A percentile compares a stretch with the other conserved stretches of the same genome.
Conservation (phyloP, 1,284 basidiomycete genomes). For the Bondarzewia mesenterica region DNA sequence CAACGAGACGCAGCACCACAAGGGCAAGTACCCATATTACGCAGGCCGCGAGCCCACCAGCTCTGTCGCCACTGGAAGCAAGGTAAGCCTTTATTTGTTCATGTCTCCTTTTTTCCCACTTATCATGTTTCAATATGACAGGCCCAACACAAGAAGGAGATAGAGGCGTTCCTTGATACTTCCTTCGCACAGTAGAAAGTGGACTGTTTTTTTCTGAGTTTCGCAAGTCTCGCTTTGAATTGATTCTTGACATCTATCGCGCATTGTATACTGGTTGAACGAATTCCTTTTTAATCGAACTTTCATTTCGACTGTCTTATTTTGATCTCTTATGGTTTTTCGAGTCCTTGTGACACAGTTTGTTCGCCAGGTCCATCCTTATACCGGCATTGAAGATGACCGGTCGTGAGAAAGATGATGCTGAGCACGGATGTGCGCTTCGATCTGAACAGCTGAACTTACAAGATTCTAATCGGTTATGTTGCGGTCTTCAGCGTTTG, state of each 20-base stretch:
- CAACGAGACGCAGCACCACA: constrained; percentile 84
- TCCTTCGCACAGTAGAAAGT: constrained; percentile 34
- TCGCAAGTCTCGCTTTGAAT: not conserved
- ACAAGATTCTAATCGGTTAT: too few species aligned
- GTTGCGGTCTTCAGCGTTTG: too few species aligned
- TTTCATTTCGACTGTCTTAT: too few species aligned
- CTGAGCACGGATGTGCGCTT: too few species aligned
- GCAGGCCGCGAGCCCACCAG: constrained; percentile 84
- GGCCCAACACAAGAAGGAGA: constrained; percentile 79
- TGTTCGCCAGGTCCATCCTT: too few species aligned
- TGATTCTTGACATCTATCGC: not conserved
- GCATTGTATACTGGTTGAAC: too few species aligned
- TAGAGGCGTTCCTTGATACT: constrained; percentile 59
- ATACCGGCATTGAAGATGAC: too few species aligned
- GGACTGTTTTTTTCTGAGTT: not conserved
- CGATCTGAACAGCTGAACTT: too few species aligned
- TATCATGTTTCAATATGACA: constrained; percentile 21
- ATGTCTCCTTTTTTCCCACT: constrained; percentile 1
- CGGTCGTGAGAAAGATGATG: too few species aligned
- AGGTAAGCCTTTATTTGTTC: constrained; percentile 36
- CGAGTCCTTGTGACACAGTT: too few species aligned
- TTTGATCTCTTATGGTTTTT: too few species aligned
- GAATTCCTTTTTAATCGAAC: too few species aligned
- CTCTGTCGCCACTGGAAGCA: constrained; percentile 87
- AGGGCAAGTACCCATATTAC: constrained; percentile 81